Percentiles rank a stretch among this genome's conserved stretches.
These are phyloP conservation scores for Trichophyton benhamiae DNA, from an alignment of 2,329 filamentous ascomycete genomes.

Conservation along the genomic window DNA sequence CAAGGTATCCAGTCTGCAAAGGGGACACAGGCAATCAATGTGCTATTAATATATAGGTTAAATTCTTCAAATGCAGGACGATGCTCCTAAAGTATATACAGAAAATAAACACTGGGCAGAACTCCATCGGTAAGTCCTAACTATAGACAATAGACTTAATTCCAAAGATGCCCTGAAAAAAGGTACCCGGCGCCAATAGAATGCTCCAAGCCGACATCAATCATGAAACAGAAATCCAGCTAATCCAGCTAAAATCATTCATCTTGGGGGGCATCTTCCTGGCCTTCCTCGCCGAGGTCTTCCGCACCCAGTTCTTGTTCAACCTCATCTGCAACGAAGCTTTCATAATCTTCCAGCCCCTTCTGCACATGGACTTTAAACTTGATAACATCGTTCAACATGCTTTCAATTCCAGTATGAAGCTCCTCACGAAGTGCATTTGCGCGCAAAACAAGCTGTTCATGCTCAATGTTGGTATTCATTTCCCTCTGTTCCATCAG, in stretches of 20 bases:
- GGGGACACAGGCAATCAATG: neutral
- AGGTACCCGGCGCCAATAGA: neutral
- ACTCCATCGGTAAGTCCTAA: neutral
- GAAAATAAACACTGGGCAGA: neutral
- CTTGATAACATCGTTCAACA: slow-evolving; percentile 93
- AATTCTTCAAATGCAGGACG: neutral
- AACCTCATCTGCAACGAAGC: slow-evolving; percentile 86
- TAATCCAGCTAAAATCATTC: neutral
- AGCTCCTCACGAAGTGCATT: slow-evolving; percentile 84
- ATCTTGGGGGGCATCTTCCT: neutral
- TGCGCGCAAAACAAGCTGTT: slow-evolving; percentile 75
- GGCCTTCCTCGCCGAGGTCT: slow-evolving; percentile 16
- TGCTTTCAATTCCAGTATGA: slow-evolving; percentile 92
- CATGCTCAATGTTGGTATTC: slow-evolving; percentile 91
- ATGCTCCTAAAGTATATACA: neutral
- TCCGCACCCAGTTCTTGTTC: slow-evolving; percentile 66
- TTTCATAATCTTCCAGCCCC: slow-evolving; percentile 83
- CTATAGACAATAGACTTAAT: neutral
- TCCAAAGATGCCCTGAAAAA: neutral
- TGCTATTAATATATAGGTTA: neutral
- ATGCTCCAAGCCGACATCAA: slow-evolving; percentile 13
- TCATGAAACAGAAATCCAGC: slow-evolving; percentile 3
- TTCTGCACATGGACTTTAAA: slow-evolving; percentile 98
- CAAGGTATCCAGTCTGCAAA: neutral
- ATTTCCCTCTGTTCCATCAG: slow-evolving; percentile 90